These are phyloP conservation scores for Nemania diffusa DNA, from an alignment of 2,329 filamentous ascomycete genomes.

Conservation along the genomic window DNA sequence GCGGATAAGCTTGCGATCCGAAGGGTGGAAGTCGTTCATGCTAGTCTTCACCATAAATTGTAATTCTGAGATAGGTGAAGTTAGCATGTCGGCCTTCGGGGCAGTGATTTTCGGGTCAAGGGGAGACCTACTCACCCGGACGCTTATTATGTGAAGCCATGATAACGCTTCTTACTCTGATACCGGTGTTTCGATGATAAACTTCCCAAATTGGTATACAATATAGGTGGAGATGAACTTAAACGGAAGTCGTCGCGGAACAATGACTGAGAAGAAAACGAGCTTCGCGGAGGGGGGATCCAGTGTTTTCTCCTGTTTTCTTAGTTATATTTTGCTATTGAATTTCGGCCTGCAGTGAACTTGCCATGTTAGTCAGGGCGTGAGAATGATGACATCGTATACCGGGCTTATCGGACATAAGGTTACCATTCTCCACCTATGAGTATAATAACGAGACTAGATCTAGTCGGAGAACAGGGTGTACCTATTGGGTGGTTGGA, in stretches of 20 bases:
- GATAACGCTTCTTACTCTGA: background rate
- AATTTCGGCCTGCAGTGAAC: background rate
- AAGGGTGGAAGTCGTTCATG: conserved; percentile 44
- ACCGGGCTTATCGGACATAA: conserved; percentile 5
- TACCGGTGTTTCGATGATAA: background rate
- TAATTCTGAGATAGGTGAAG: conserved; percentile 23
- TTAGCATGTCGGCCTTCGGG: background rate
- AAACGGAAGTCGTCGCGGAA: background rate
- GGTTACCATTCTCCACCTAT: background rate
- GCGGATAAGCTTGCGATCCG: conserved; percentile 52
- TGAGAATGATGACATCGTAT: background rate
- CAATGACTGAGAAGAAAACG: too few species aligned
- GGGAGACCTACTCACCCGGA: background rate
- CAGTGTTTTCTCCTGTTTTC: background rate
- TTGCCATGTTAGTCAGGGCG: background rate
- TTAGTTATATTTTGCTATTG: background rate
- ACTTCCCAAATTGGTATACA: conserved; percentile 10
- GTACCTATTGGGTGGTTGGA: background rate
- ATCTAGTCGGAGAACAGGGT: too few species aligned
- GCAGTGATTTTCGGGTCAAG: background rate
- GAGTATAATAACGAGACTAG: too few species aligned
- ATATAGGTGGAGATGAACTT: conserved; percentile 9
- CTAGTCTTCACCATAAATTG: conserved; percentile 49
- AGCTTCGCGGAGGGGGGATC: too few species aligned
- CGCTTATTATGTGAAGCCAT: background rate